Percentiles rank a stretch among this genome's conserved stretches.
Evolutionary conservation across 2,329 filamentous ascomycete genomes (phyloP).

Genomic region (Neurospora sp.): DNA sequence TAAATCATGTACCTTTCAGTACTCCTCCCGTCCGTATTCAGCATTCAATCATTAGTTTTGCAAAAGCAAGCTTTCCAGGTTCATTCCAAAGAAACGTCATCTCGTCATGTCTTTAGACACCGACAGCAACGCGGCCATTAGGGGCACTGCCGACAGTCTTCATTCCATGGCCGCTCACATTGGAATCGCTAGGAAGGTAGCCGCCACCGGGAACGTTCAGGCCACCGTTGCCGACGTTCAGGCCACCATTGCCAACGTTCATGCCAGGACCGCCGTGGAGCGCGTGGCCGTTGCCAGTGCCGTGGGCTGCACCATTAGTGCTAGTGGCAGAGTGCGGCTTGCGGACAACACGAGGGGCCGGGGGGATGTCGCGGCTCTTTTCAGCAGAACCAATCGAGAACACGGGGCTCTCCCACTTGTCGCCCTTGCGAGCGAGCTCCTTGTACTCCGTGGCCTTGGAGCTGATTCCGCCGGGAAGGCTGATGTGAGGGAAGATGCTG

Average conservation of each 20-base stretch:
- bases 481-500: slow-evolving; percentile 79
- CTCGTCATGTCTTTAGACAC: neutral
- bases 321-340: slow-evolving; percentile 29
- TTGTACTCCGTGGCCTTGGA: slow-evolving; percentile 92
- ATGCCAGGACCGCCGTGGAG: slow-evolving; percentile 2
- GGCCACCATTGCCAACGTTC: neutral
- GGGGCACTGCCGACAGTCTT: neutral
- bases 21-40: neutral
- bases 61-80: neutral
- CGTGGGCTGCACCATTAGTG: neutral
- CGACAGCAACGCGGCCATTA: neutral
- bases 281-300: slow-evolving; percentile 4
- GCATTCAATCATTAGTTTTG: neutral
- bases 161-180: neutral
- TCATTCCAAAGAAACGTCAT: neutral
- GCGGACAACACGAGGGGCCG: slow-evolving; percentile 38
- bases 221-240: slow-evolving; percentile 1
- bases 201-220: neutral
- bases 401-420: slow-evolving; percentile 89
- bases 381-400: slow-evolving; percentile 77
- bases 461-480: slow-evolving; percentile 79
- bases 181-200: neutral
- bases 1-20: neutral
- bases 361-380: slow-evolving; percentile 63
- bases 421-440: slow-evolving; percentile 76